phyloP scores from a whole-genome alignment of 1,139 yeast genomes.

The Blastobotrys indianensis region DNA sequence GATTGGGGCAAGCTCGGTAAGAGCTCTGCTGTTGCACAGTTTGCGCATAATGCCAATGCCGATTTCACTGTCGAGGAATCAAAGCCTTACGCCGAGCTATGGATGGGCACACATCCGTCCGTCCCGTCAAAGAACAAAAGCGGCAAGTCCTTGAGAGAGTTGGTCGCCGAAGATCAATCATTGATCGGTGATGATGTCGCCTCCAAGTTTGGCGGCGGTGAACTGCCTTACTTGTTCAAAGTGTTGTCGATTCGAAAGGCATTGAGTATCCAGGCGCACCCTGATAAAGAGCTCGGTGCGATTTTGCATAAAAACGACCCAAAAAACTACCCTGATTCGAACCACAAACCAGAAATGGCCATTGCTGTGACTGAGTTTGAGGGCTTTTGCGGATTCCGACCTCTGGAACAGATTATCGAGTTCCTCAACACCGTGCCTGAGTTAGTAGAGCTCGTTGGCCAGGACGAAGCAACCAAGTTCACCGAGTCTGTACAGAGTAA shows the following conservation, averaged over 20 bases:
- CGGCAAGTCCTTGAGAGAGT: constrained; percentile 55
- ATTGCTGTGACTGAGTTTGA: constrained; percentile 92
- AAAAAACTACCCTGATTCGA: constrained; percentile 91
- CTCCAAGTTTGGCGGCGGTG: constrained; percentile 63
- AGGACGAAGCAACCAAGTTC: constrained; percentile 49
- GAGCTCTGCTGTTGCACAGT: constrained; percentile 81
- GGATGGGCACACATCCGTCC: constrained; percentile 99
- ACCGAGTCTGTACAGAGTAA: constrained; percentile 37
- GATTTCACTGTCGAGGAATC: constrained; percentile 54
- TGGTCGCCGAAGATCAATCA: constrained; percentile 57
- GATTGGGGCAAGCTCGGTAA: constrained; percentile 55
- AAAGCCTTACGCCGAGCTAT: constrained; percentile 56
- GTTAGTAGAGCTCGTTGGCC: constrained; percentile 64
- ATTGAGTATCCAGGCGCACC: constrained; percentile 94
- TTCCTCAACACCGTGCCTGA: constrained; percentile 72
- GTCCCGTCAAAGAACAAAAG: constrained; percentile 68
- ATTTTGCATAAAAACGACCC: constrained; percentile 79
- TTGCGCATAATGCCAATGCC: constrained; percentile 67
- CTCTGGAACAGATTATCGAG: constrained; percentile 65
- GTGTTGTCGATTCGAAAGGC: constrained; percentile 91
- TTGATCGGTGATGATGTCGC: constrained; percentile 52
- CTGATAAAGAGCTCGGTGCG: constrained; percentile 79
- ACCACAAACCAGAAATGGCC: constrained; percentile 99
- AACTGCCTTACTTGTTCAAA: constrained; percentile 87
- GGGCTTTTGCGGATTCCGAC: constrained; percentile 97